phyloP scores from a whole-genome alignment of 1,139 yeast genomes.

The Pichia sp. region DNA sequence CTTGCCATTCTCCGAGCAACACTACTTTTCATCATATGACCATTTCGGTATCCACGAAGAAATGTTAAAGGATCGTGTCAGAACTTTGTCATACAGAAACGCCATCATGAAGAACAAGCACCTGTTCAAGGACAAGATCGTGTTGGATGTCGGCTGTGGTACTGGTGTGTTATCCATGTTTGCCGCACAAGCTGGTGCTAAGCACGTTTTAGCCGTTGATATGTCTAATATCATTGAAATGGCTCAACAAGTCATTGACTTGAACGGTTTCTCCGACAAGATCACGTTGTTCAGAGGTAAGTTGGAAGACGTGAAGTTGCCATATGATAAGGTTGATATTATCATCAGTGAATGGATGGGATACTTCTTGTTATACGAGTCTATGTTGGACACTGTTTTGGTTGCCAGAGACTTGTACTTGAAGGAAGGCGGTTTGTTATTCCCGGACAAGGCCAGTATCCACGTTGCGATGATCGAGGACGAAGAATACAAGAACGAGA shows the following conservation, averaged over 20 bases:
- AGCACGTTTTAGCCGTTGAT: slow-evolving; percentile 95
- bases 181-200: slow-evolving; percentile 98
- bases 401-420: slow-evolving; percentile 92
- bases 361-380: slow-evolving; percentile 90
- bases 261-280: slow-evolving; percentile 84
- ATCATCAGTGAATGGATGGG: slow-evolving; percentile 99
- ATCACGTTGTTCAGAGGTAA: slow-evolving; percentile 92
- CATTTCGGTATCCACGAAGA: slow-evolving; percentile 99
- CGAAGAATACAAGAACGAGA: slow-evolving; percentile 89
- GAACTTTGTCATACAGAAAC: slow-evolving; percentile 89
- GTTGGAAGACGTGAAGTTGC: slow-evolving; percentile 88
- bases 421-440: slow-evolving; percentile 70
- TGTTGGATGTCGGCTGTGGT: slow-evolving; percentile 99
- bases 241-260: slow-evolving; percentile 81
- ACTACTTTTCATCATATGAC: slow-evolving; percentile 92
- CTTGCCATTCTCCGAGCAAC: slow-evolving; percentile 74
- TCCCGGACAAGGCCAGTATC: slow-evolving; percentile 94
- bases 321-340: slow-evolving; percentile 82
- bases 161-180: slow-evolving; percentile 97
- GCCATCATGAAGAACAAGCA: slow-evolving; percentile 92
- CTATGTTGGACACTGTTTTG: slow-evolving; percentile 96
- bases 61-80: slow-evolving; percentile 94
- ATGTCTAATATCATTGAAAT: slow-evolving; percentile 95
- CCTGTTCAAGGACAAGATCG: slow-evolving; percentile 88
- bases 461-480: slow-evolving; percentile 95